Evolutionary conservation across 1,284 basidiomycete species (phyloP), one percentile per base, ranked within the genome.

Genomic region (Tilletia walkeri): DNA sequence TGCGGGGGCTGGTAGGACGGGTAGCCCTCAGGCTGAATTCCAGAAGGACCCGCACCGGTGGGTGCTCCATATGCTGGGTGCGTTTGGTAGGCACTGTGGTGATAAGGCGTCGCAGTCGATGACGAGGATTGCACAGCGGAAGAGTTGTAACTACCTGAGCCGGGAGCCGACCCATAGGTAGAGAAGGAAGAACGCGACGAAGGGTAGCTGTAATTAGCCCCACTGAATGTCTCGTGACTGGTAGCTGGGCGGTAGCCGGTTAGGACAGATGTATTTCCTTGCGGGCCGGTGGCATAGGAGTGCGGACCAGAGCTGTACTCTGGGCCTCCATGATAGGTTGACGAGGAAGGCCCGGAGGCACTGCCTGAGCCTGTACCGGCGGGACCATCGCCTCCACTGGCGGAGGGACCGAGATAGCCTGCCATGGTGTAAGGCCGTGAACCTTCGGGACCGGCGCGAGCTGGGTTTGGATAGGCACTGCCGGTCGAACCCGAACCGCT

Each of bases 351-450:
- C 6, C 30, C 59, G 30, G 59, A 63, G 34, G 36, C 14, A 39
- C 14, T 30, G 5, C 24, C 36, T 10, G 59, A 41, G 3, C 59
- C 59, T n/a, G 34, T 16, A 3, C 59, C 59, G 14, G 50, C 4
- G 50, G 1, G 41, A 45, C 41, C 41, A 9, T 45, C 41, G 14
- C 50, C 50, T 18, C 18, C 50, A 53, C 50, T 18, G 7, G 10
- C 20, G 12, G 50, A 53, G 7, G 50, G 16, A 6, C 59, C 59
- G 12, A 63, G 59, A 20, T 63, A 63, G 34, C 59, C 34, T 6
- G 59, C 59, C 59, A 63, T 63, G 36, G 59, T 63, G 59, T 63
- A 63, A 6, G 59, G 59, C 12, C 59, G 30, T 18, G 59, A 63
- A 16, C 59, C 59, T 5, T 63, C 59, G 0, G 6, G 34, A 5